Evolutionary conservation across 148 eudicot species (phyloP), one percentile per base, ranked within the genome.

Genomic region (Dysphania ambrosioides): DNA sequence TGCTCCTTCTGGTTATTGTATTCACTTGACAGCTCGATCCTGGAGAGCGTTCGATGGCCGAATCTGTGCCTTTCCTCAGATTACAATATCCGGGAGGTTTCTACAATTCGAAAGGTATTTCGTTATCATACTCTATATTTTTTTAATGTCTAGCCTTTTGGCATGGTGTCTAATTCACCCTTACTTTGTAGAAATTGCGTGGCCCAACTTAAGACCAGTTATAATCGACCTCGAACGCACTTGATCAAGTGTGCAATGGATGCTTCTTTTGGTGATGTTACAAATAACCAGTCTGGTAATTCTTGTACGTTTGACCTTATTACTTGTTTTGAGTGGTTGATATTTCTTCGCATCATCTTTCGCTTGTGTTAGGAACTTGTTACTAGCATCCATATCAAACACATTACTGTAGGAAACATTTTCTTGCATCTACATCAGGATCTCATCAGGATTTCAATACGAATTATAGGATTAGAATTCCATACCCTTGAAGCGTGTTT

Each of bases 261-360:
- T 86, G 88, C 97, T 79, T 82, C 94, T 4, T 91, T 80, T 81
- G 92, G 94, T 19, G 89, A 88, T 82, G 66, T 85, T 73, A 55
- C 83, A 36, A 80, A 86, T 77, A 88, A 79, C 66, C 77, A 88
- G 70, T 57, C 83, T 53, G 96, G 96, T 89, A 86, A 77, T 73
- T 41, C 3, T 67, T 42, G 8, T 38, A 8, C 66, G 35, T 61
- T 44, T 71, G 5, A 32, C 44, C 30, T 24, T 40, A 23, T 32
- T 68, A 23, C 21, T 42, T 24, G 64, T 55, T 57, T 40, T 32
- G n/a, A 31, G 40, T 71, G 31, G 16, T 66, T 58, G n/a, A 31
- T 72, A 58, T 44, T 31, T 30, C 57, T 68, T 71, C 56, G 35
- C 26, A 15, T 56, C 21, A 13, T 31, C 23, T 36, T 56, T n/a